Evolutionary conservation across 2,329 filamentous ascomycete species (phyloP).

Genomic region (Colletotrichum endophyticum): DNA sequence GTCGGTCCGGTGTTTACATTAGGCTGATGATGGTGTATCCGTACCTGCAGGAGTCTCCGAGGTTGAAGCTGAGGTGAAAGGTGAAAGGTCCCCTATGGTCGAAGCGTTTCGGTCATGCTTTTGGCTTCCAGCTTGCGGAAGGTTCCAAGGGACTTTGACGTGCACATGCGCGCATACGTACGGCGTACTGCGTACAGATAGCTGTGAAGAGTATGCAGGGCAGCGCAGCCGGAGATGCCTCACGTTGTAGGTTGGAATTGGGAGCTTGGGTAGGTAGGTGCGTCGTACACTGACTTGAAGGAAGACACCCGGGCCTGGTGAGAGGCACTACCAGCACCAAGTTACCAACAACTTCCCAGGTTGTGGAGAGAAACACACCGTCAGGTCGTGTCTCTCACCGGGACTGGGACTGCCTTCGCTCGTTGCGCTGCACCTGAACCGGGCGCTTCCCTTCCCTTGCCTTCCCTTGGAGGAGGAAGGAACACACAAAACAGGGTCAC

Average conservation of each 20-base stretch:
- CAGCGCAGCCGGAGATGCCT: neutral
- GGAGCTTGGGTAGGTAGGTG: neutral
- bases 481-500: neutral
- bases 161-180: neutral
- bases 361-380: neutral
- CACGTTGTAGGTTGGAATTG: neutral
- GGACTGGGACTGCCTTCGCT: neutral
- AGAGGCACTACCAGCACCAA: neutral
- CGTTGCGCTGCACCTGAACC: neutral
- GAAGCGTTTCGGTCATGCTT: conserved; percentile 6
- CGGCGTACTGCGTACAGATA: neutral
- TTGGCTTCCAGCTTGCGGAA: neutral
- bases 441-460: neutral
- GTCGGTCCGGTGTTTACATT: conserved; percentile 15
- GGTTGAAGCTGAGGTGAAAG: conserved; percentile 20
- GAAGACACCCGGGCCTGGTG: neutral
- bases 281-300: neutral
- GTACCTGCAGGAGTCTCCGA: conserved; percentile 18
- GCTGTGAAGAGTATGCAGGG: neutral
- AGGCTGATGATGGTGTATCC: conserved; percentile 10
- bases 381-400: neutral
- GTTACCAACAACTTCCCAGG: neutral
- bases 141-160: conserved; percentile 14
- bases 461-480: neutral
- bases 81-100: conserved; percentile 18